A percentile compares a stretch with the other conserved stretches of the same genome.
Conservation (phyloP, 768 basidiomycete species). For the Punctularia strigosozonata region DNA sequence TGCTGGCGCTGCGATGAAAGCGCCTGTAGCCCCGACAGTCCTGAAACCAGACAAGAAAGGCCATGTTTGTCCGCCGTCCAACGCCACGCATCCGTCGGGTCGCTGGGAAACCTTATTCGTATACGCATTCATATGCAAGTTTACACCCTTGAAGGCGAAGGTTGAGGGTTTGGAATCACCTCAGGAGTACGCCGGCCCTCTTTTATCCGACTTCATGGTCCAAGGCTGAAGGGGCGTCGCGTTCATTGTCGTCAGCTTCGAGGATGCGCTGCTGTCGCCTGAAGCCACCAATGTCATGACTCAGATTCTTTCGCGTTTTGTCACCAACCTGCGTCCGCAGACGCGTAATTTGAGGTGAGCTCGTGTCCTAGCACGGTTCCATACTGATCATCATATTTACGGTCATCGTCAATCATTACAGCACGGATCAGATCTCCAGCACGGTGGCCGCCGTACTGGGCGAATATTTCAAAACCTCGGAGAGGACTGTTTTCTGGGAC, state of each 20-base stretch:
- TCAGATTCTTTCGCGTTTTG: slow-evolving; percentile 61
- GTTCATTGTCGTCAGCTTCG: slow-evolving; percentile 45
- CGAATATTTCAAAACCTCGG: slow-evolving; percentile 62
- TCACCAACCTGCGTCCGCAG: slow-evolving; percentile 73
- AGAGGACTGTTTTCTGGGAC: slow-evolving; percentile 75
- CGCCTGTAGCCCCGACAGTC: slow-evolving; percentile 14
- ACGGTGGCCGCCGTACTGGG: slow-evolving; percentile 59
- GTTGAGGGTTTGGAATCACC: slow-evolving; percentile 70
- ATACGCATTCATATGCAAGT: slow-evolving; percentile 77
- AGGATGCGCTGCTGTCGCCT: slow-evolving; percentile 62
- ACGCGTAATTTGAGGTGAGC: slow-evolving; percentile 84
- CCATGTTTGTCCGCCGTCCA: slow-evolving; percentile 42
- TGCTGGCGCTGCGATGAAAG: slow-evolving; percentile 23
- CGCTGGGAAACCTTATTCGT: slow-evolving; percentile 85
- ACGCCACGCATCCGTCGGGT: slow-evolving; percentile 62
- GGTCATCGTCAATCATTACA: slow-evolving; percentile 26
- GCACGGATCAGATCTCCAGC: slow-evolving; percentile 72
- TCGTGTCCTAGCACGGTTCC: slow-evolving; percentile 21
- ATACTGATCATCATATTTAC: slow-evolving; percentile 20
- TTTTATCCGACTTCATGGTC: slow-evolving; percentile 11
- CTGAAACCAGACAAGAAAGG: slow-evolving; percentile 32
- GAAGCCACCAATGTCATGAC: slow-evolving; percentile 67
- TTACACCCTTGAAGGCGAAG: slow-evolving; percentile 63
- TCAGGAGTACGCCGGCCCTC: slow-evolving; percentile 58
- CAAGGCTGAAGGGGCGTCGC: neutral